Evolutionary conservation across 805 yeast genomes (phyloP).

Genomic region (Jamesozyma piceae): DNA sequence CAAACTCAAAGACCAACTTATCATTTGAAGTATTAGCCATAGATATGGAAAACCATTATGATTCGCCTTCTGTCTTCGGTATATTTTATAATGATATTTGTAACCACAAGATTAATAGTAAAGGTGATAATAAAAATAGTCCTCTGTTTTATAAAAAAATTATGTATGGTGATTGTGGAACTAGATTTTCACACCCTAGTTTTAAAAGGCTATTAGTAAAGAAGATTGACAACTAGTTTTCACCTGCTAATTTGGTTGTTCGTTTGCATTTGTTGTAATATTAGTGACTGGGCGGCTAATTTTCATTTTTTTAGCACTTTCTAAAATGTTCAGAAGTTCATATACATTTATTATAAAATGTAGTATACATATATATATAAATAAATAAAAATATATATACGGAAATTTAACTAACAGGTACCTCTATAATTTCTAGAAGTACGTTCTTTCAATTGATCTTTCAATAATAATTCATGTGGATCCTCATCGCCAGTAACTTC

Average conservation of each 20-base stretch:
- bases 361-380: background rate
- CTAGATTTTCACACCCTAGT: conserved; percentile 8
- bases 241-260: no score
- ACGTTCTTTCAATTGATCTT: conserved; percentile 6
- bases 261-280: background rate
- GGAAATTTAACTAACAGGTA: conserved; percentile 14
- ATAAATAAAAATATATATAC: background rate
- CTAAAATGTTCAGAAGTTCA: no score
- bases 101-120: conserved; percentile 1
- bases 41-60: conserved; percentile 17
- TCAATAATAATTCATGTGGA: conserved; percentile 3
- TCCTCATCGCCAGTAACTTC: conserved; percentile 5
- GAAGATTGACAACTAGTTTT: background rate
- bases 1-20: conserved; percentile 25
- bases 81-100: conserved; percentile 28
- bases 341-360: background rate
- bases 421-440: conserved; percentile 24
- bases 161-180: conserved; percentile 1
- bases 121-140: background rate
- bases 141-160: background rate
- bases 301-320: background rate
- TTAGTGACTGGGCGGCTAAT: background rate
- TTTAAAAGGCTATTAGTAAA: conserved; percentile 7
- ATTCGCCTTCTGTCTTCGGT: conserved; percentile 28
- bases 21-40: conserved; percentile 20